Evolutionary conservation across 768 basidiomycete genomes (phyloP).

Genomic region (Tulasnella sp.): DNA sequence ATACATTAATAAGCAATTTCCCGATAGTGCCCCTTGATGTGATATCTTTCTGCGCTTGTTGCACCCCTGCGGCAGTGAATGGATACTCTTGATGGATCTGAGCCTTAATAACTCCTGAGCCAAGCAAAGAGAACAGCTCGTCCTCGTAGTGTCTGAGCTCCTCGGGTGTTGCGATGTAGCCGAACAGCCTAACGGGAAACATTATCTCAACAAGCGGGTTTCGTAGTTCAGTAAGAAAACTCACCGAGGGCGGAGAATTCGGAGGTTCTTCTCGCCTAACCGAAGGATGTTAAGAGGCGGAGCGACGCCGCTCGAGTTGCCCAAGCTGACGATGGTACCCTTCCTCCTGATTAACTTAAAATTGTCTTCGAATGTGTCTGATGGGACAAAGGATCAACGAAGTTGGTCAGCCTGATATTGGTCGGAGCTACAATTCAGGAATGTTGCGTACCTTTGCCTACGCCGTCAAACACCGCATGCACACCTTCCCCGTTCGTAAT

Average conservation of each 20-base stretch:
- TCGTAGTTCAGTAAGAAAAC: background rate
- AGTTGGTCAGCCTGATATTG: background rate
- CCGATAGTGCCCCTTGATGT: conserved; percentile 68
- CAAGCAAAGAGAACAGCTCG: conserved; percentile 53
- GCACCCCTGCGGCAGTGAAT: conserved; percentile 71
- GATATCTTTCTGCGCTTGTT: conserved; percentile 68
- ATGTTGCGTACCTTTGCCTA: conserved; percentile 97
- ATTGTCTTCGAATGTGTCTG: conserved; percentile 57
- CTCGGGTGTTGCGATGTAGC: conserved; percentile 63
- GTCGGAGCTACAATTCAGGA: conserved; percentile 34
- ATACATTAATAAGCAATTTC: conserved; percentile 79
- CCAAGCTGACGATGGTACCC: conserved; percentile 81
- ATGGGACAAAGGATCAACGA: background rate
- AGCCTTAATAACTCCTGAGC: conserved; percentile 50
- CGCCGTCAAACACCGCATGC: conserved; percentile 84
- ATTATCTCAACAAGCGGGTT: too few relatives aligned
- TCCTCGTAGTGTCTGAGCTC: conserved; percentile 59
- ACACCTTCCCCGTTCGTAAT: conserved; percentile 73
- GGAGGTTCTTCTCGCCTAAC: conserved; percentile 73
- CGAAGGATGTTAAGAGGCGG: conserved; percentile 64
- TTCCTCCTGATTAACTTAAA: conserved; percentile 76
- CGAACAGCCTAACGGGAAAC: conserved; percentile 43
- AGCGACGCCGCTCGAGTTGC: conserved; percentile 84
- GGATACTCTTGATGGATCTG: conserved; percentile 67
- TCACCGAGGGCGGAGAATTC: conserved; percentile 64